Conservation (phyloP, 1,284 basidiomycete genomes). For the Cryptococcus sp. region DNA sequence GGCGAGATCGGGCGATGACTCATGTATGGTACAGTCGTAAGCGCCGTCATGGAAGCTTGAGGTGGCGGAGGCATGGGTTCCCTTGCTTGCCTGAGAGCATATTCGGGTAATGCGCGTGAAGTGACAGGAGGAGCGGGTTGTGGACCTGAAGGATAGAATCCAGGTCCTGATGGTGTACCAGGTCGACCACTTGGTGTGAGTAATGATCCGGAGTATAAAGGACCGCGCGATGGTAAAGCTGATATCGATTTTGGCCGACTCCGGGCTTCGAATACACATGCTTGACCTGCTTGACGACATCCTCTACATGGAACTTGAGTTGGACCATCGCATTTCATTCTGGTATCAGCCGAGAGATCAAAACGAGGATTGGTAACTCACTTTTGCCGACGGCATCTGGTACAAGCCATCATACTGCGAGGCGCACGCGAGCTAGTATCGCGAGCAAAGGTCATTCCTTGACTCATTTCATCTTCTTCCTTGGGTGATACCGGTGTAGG, state of each 20-base stretch:
- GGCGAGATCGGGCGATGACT: conserved; percentile 3
- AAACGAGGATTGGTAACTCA: no score
- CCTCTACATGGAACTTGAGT: conserved; percentile 40
- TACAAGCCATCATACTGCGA: conserved; percentile 47
- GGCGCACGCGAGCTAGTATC: conserved; percentile 37
- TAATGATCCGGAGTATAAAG: conserved; percentile 16
- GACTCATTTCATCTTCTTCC: conserved; percentile 7
- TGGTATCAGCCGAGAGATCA: conserved; percentile 12
- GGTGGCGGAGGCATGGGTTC: conserved; percentile 40
- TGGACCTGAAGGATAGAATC: conserved; percentile 31
- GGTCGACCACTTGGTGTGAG: conserved; percentile 20
- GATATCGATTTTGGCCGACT: conserved; percentile 40
- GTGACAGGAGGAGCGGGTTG: conserved; percentile 37
- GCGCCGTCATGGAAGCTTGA: conserved; percentile 15
- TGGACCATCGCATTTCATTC: conserved; percentile 47
- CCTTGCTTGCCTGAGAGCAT: conserved; percentile 25
- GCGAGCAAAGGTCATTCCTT: conserved; percentile 25
- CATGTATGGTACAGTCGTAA: conserved; percentile 12
- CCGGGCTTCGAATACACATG: conserved; percentile 42
- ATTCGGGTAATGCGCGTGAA: conserved; percentile 27
- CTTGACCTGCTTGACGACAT: conserved; percentile 40
- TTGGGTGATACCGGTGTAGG: conserved; percentile 13
- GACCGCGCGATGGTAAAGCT: conserved; percentile 31
- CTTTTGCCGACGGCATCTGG: conserved; percentile 38
- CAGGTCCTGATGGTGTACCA: conserved; percentile 18